Evolutionary conservation across 345 rosid genomes (phyloP), one percentile per base, ranked within the genome.

Genomic region (Syzygium grande): DNA sequence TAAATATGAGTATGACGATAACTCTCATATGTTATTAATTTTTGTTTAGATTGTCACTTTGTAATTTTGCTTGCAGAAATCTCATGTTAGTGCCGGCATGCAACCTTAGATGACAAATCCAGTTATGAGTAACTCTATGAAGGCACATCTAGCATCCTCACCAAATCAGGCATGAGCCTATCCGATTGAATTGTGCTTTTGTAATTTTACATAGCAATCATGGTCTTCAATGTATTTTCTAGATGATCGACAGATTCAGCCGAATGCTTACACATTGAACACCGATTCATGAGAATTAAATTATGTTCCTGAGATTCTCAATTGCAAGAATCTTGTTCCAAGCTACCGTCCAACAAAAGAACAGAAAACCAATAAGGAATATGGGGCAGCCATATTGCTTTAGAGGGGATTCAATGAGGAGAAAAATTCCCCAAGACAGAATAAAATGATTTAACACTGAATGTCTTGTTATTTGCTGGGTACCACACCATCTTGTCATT

Each of bases 31-130:
- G 3, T 51, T 12, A 51, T 51, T 51, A 51, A 51, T 51, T 51
- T 51, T 11, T 11, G 14, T 51, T 11, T 11, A 51, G 52, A 51
- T 51, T 51, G 56, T 52, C 15, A 5, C 56, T 79, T 30, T 85
- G 29, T 84, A 27, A 51, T 84, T 51, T 3, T 51, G 52, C 52
- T 12, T 11, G 85, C 61, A 56, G 86, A 79, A 90, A 85, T 53
- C 88, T 51, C 92, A 94, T 93, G 95, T 93, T 84, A 92, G 92
- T 51, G 84, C 80, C 3, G 4, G 13, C 52, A 51, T 91, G 88
- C 95, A 93, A 88, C 91, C 97, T 52, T 95, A 90, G 85, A 85
- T 94, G 93, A 86, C 92, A 90, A 93, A 90, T 91, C 87, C 95
- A 90, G 53, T 90, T 46, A 11, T 51, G 86, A 90, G 89, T 86